Evolutionary conservation across 148 eudicot genomes (phyloP).

Genomic region (Dysphania ambrosioides): DNA sequence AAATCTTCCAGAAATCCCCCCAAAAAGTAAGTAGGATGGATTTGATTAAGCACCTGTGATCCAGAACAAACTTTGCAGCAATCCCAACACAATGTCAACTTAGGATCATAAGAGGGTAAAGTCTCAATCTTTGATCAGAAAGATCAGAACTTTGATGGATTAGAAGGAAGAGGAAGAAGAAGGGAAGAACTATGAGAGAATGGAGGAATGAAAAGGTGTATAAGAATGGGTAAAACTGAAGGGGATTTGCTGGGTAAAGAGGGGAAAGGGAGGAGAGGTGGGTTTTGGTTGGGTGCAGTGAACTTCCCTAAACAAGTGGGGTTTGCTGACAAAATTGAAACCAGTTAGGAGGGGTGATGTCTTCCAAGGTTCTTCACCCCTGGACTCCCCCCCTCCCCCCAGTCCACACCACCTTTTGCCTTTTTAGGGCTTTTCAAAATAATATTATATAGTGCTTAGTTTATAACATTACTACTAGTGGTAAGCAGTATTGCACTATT

Average conservation of each 20-base stretch:
- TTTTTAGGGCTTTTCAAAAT: neutral
- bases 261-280: neutral
- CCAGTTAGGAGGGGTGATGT: conserved; percentile 7
- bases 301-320: conserved; percentile 24
- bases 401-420: neutral
- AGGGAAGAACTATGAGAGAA: neutral
- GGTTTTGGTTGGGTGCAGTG: conserved; percentile 30
- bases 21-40: neutral
- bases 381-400: neutral
- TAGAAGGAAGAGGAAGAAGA: neutral
- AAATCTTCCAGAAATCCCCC: neutral
- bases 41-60: conserved; percentile 20
- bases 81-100: neutral
- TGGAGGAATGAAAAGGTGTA: neutral
- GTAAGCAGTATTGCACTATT: too few species aligned
- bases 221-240: neutral
- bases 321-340: conserved; percentile 5
- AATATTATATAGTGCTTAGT: too few species aligned
- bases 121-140: neutral
- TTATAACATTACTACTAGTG: neutral
- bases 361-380: conserved; percentile 31
- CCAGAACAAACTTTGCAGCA: too few species aligned
- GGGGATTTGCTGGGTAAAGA: neutral
- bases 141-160: neutral
- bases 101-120: neutral